Percentiles rank a stretch among this genome's conserved stretches.
phyloP scores from a whole-genome alignment of 1,284 basidiomycete species.

The Rhodotorula sp. region DNA sequence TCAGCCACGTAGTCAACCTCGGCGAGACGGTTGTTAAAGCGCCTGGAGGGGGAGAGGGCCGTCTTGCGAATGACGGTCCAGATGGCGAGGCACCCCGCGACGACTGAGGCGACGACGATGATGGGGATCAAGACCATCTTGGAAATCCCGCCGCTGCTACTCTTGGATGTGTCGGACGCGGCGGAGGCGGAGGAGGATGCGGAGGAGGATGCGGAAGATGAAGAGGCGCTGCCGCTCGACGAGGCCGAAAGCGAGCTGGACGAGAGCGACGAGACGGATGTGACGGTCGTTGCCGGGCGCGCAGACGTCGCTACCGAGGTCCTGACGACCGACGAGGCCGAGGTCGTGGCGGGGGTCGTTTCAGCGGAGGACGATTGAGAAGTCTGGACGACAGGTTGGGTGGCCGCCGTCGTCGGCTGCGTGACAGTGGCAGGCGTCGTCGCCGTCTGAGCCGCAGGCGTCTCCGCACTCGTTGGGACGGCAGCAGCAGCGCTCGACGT shows the following conservation, averaged over 20 bases:
- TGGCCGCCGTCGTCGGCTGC: no score
- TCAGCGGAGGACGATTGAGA: no score
- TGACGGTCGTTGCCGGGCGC: background rate
- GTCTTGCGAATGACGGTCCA: constrained; percentile 41
- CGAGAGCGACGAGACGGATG: background rate
- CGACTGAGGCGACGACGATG: constrained; percentile 34
- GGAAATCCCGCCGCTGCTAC: constrained; percentile 27
- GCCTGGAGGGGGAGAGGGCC: constrained; percentile 34
- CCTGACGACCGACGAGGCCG: no score
- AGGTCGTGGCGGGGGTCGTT: no score
- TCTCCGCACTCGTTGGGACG: no score
- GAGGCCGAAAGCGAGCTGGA: background rate
- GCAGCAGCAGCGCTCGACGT: no score
- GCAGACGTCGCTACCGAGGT: no score
- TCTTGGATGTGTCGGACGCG: constrained; percentile 7
- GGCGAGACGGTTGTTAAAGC: constrained; percentile 38
- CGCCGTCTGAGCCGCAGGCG: no score
- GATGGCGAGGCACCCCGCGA: constrained; percentile 31
- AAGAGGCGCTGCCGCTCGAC: background rate
- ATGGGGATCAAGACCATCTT: constrained; percentile 37
- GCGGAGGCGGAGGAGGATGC: constrained; percentile 1
- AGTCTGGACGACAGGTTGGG: no score
- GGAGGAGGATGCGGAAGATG: background rate
- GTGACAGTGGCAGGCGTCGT: no score
- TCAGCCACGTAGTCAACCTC: constrained; percentile 36